phyloP scores from a whole-genome alignment of 805 yeast genomes.

The Candida coleopterorum region DNA sequence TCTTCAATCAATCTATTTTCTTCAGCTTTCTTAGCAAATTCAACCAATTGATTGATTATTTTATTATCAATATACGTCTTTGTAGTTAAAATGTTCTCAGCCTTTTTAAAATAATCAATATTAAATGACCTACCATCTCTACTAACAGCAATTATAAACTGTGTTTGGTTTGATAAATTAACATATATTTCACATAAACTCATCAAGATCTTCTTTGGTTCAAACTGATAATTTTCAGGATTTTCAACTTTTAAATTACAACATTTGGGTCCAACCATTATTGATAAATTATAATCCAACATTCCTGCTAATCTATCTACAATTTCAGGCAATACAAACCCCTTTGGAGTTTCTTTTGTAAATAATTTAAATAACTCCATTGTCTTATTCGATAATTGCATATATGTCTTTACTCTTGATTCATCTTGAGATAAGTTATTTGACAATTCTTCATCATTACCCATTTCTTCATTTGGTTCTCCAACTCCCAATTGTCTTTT shows the following conservation, averaged over 20 bases:
- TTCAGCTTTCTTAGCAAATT: constrained; percentile 67
- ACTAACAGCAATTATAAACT: constrained; percentile 76
- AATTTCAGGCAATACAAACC: constrained; percentile 82
- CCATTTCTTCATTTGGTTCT: constrained; percentile 37
- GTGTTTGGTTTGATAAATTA: constrained; percentile 59
- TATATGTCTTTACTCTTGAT: constrained; percentile 71
- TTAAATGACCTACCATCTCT: constrained; percentile 89
- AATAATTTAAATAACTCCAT: constrained; percentile 74
- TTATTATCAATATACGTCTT: constrained; percentile 47
- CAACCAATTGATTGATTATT: constrained; percentile 45
- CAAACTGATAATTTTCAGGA: constrained; percentile 79
- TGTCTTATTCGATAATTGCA: constrained; percentile 80
- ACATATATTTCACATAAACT: constrained; percentile 72
- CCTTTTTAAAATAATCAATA: constrained; percentile 61
- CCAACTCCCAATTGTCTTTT: constrained; percentile 37
- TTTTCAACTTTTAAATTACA: constrained; percentile 78
- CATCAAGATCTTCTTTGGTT: constrained; percentile 67
- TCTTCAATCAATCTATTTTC: constrained; percentile 57
- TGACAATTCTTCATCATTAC: constrained; percentile 57
- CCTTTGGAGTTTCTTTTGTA: constrained; percentile 79
- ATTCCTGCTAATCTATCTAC: constrained; percentile 93
- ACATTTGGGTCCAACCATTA: constrained; percentile 95
- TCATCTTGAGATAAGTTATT: constrained; percentile 60
- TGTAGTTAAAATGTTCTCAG: constrained; percentile 57
- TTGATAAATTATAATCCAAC: constrained; percentile 87